Conservation (phyloP, 805 yeast genomes). For the Candida silvicultrix region DNA sequence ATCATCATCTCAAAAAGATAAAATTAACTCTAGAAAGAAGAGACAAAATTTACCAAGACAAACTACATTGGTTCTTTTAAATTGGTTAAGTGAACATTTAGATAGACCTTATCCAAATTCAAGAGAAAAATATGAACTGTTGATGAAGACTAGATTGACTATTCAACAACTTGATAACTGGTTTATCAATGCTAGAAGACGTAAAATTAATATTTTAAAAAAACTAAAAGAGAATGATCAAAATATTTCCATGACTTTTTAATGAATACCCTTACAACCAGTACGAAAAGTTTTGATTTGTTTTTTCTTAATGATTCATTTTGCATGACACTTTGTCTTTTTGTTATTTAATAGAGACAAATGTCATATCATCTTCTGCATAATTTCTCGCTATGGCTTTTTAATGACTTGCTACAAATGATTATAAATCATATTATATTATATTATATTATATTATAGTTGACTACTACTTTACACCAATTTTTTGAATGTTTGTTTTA, state of each 20-base stretch:
- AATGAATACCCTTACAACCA: no score
- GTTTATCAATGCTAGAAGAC: constrained; percentile 83
- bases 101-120: constrained; percentile 83
- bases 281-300: no score
- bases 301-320: no score
- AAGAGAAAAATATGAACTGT: constrained; percentile 63
- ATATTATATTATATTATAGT: no score
- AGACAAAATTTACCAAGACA: constrained; percentile 77
- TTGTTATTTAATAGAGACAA: no score
- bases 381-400: no score
- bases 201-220: constrained; percentile 41
- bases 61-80: constrained; percentile 61
- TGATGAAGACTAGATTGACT: constrained; percentile 68
- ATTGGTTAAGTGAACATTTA: constrained; percentile 69
- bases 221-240: constrained; percentile 22
- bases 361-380: no score
- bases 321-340: no score
- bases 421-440: no score
- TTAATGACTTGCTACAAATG: background rate
- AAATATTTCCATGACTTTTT: constrained; percentile 20
- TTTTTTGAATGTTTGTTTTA: background rate
- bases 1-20: background rate
- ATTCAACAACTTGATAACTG: constrained; percentile 79
- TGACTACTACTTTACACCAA: background rate
- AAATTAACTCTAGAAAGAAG: constrained; percentile 26